Conservation (phyloP, 768 basidiomycete species). For the Boletus reticulatus region DNA sequence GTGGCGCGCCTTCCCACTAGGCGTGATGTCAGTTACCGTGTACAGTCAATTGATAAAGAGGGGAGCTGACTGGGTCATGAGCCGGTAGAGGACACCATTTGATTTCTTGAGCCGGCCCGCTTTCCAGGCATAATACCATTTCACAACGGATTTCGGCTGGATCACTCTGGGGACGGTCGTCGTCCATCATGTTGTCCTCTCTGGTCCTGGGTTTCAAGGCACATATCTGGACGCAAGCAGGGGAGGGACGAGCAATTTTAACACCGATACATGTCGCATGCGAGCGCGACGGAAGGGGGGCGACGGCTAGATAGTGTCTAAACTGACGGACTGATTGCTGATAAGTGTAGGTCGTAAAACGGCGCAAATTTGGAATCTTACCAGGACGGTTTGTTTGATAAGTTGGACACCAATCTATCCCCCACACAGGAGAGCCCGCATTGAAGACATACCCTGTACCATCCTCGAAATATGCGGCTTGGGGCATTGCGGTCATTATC, state of each 20-base stretch:
- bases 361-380: slow-evolving; percentile 26
- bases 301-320: slow-evolving; percentile 84
- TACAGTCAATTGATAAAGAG: not conserved
- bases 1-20: slow-evolving; percentile 24
- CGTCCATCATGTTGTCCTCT: slow-evolving; percentile 10
- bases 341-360: not conserved
- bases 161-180: slow-evolving; percentile 24
- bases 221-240: slow-evolving; percentile 90
- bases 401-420: slow-evolving; percentile 91
- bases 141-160: slow-evolving; percentile 61
- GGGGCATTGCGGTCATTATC: not conserved
- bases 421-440: slow-evolving; percentile 89
- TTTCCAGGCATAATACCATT: slow-evolving; percentile 82
- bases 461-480: slow-evolving; percentile 60
- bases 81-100: slow-evolving; percentile 95
- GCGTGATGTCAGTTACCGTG: not conserved
- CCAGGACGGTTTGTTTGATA: slow-evolving; percentile 54
- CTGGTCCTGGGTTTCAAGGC: slow-evolving; percentile 33
- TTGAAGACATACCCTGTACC: slow-evolving; percentile 73
- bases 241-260: slow-evolving; percentile 50
- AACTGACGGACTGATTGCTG: slow-evolving; percentile 43
- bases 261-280: slow-evolving; percentile 68
- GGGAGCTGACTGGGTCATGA: slow-evolving; percentile 51
- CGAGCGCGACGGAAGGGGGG: slow-evolving; percentile 62
- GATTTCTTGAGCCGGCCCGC: slow-evolving; percentile 73